Evolutionary conservation across 169 alveolate genomes (phyloP).

Genomic region (Cryptosporidium meleagridis): DNA sequence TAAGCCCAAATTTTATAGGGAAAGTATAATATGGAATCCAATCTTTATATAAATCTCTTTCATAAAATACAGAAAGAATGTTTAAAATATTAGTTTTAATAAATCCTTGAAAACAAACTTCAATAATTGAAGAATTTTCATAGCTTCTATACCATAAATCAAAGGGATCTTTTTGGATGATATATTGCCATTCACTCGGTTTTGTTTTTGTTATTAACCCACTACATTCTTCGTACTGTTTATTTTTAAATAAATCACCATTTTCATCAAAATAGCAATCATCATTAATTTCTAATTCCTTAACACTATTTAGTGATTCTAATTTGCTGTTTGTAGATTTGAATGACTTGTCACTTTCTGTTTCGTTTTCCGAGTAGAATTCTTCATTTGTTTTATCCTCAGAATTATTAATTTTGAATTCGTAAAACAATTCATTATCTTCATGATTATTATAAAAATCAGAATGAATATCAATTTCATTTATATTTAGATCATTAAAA

Average conservation of each 20-base stretch:
- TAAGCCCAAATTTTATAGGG: constrained; percentile 63
- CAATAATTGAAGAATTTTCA: constrained; percentile 55
- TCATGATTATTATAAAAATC: constrained; percentile 18
- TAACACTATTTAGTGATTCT: constrained; percentile 8
- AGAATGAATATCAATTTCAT: constrained; percentile 2
- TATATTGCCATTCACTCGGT: constrained; percentile 32
- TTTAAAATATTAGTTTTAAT: constrained; percentile 53
- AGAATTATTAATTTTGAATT: neutral
- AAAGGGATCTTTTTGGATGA: constrained; percentile 28
- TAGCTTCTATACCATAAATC: constrained; percentile 59
- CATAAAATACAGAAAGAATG: constrained; percentile 63
- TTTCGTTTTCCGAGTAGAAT: neutral
- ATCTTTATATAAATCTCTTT: constrained; percentile 63
- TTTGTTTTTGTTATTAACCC: constrained; percentile 33
- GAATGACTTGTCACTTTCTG: constrained; percentile 21
- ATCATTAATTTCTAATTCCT: neutral
- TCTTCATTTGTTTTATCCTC: neutral
- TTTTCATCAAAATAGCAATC: constrained; percentile 29
- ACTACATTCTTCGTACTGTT: constrained; percentile 17
- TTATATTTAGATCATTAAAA: constrained; percentile 6
- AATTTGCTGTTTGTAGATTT: constrained; percentile 3
- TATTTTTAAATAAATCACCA: constrained; percentile 23
- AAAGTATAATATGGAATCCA: constrained; percentile 64
- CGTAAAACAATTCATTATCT: neutral
- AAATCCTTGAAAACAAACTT: constrained; percentile 59